Base-by-base conservation (phyloP, 352 stramenopile genomes). In the Blastocystis sp. region DNA sequence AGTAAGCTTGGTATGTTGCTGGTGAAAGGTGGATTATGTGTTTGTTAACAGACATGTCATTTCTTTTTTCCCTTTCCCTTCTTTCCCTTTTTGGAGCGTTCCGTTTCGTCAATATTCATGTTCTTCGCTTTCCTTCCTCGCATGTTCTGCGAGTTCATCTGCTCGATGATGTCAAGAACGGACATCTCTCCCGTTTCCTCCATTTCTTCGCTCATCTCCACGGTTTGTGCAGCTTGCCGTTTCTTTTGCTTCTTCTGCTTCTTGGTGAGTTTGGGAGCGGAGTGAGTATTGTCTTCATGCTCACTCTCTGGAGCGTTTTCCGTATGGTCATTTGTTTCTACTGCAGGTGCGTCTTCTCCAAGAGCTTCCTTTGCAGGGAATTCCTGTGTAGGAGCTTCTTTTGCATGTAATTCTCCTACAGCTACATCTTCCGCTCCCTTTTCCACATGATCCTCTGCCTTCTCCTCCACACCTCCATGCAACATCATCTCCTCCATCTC, bases 91-190 rank as follows among this genome's bases (percentile, higher is more conserved):
- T 81, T 81, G 34, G 53, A 63, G 1, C 34, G 36, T 42, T 59
- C 44, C 3, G 44, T 63, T 9, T 72, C 48, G 34, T 49, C 32
- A 8, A 40, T 34, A 27, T 65, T 64, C 21, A 81, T 44, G 36
- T 81, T 61, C 69, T 64, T 81, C 34, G 69, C 69, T 65, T 81
- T 81, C 6, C 69, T 29, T 8, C 69, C 69, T n/a, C 18, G 29
- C 69, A 81, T 81, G 34, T 61, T 65, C 51, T 64, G 69, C 14
- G 27, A 63, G 69, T 81, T 81, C 69, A 81, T 81, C 53, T 81
- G 44, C 53, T 81, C 69, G 51, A 81, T 81, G 24, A 81, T 81
- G 16, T 81, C 69, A 14, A 81, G 46, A 24, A 81, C 69, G 11
- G 69, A 81, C 27, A 81, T 48, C n/a, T 81, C 69, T 11, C 51